phyloP scores from a whole-genome alignment of 768 basidiomycete species.

The Calocybe cyanea region DNA sequence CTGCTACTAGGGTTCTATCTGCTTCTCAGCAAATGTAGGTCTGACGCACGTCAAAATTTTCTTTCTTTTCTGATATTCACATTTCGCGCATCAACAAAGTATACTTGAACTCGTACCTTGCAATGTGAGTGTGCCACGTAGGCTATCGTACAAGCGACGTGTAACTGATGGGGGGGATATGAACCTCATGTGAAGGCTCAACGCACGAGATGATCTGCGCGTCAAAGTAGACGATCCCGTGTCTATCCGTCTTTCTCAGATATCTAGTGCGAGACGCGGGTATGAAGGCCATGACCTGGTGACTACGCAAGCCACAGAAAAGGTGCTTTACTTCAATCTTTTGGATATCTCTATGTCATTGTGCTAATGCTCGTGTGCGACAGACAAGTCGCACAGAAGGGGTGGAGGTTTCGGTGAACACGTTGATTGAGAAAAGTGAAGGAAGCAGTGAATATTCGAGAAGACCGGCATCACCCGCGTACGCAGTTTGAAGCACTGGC shows the following conservation, averaged over 20 bases:
- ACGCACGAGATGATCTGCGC: slow-evolving; percentile 40
- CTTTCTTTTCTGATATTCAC: too few species aligned
- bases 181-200: slow-evolving; percentile 30
- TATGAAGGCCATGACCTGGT: neutral
- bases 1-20: slow-evolving; percentile 47
- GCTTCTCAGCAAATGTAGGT: slow-evolving; percentile 48
- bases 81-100: too few species aligned
- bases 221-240: slow-evolving; percentile 28
- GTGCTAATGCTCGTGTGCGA: neutral
- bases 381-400: slow-evolving; percentile 10
- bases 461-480: too few species aligned
- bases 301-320: slow-evolving; percentile 3
- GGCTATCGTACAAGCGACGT: neutral
- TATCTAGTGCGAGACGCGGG: slow-evolving; percentile 18
- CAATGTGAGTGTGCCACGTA: slow-evolving; percentile 28
- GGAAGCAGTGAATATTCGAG: too few species aligned
- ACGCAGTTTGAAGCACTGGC: too few species aligned
- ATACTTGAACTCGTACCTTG: slow-evolving; percentile 55
- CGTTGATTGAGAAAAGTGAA: slow-evolving; percentile 10
- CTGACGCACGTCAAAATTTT: too few species aligned
- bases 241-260: slow-evolving; percentile 41
- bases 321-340: slow-evolving; percentile 3
- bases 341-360: neutral
- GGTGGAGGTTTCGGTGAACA: slow-evolving; percentile 14
- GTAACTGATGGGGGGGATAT: neutral